Evolutionary conservation across 1,284 basidiomycete species (phyloP).

Genomic region (Malassezia vespertilionis): DNA sequence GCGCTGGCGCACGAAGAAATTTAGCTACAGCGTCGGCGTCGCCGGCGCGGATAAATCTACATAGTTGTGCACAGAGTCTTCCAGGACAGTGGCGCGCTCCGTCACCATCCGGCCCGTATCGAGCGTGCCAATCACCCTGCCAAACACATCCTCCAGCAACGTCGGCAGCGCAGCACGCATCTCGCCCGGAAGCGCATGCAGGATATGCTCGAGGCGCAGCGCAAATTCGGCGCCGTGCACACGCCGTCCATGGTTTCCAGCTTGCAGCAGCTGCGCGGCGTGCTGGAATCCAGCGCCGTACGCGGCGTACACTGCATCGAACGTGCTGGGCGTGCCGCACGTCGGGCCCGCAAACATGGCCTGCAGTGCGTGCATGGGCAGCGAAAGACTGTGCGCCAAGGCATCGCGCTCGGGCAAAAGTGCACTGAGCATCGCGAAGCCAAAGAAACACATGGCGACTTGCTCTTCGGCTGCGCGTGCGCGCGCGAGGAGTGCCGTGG

Average conservation of each 20-base stretch:
- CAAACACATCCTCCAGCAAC: constrained; percentile 7
- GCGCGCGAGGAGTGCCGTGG: neutral
- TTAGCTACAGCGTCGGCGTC: neutral
- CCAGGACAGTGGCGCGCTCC: constrained; percentile 13
- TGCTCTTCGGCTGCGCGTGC: constrained; percentile 1
- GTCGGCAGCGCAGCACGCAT: neutral
- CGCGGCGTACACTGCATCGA: neutral
- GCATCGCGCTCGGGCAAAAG: constrained; percentile 10
- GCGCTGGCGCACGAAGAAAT: neutral
- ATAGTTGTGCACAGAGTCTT: constrained; percentile 11
- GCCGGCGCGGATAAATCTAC: constrained; percentile 6
- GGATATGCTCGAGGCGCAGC: constrained; percentile 1
- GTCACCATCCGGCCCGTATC: constrained; percentile 13
- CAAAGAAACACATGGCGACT: constrained; percentile 6
- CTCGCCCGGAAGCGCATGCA: neutral
- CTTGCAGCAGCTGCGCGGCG: neutral
- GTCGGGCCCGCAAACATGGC: constrained; percentile 5
- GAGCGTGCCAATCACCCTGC: constrained; percentile 8
- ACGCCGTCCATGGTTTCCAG: neutral
- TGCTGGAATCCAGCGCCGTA: neutral
- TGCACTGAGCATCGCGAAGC: constrained; percentile 8
- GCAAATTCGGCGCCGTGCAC: neutral
- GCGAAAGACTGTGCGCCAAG: constrained; percentile 15
- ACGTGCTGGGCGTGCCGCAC: neutral
- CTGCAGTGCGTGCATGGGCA: constrained; percentile 8